Evolutionary conservation across 768 basidiomycete species (phyloP).

Genomic region (Boletus reticulatus): DNA sequence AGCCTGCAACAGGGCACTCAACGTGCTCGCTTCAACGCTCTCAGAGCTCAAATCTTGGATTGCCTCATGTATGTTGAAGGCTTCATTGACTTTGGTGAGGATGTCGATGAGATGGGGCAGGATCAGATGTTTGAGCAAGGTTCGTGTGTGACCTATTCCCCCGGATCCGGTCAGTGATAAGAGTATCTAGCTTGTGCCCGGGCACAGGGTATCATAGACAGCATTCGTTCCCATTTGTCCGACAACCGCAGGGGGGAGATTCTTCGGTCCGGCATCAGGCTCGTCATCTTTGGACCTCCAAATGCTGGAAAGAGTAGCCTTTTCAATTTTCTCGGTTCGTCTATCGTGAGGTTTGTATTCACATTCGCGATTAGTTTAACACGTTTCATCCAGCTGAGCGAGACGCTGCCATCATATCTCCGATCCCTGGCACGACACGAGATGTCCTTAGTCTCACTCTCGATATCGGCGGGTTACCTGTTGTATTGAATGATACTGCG

Average conservation of each 20-base stretch:
- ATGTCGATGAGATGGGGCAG: constrained; percentile 72
- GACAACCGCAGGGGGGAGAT: constrained; percentile 83
- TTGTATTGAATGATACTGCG: constrained; percentile 83
- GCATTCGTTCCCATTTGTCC: constrained; percentile 55
- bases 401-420: constrained; percentile 87
- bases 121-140: constrained; percentile 76
- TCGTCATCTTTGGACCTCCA: constrained; percentile 90
- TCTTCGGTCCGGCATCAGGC: constrained; percentile 72
- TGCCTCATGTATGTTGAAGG: constrained; percentile 83
- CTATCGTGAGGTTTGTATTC: background rate
- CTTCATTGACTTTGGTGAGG: constrained; percentile 91
- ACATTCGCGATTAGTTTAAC: background rate
- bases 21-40: constrained; percentile 55
- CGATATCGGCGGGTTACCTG: constrained; percentile 84
- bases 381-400: constrained; percentile 58
- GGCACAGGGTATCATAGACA: constrained; percentile 46
- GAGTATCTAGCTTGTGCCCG: constrained; percentile 47
- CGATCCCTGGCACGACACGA: constrained; percentile 85
- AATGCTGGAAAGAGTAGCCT: constrained; percentile 94
- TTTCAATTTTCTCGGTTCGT: constrained; percentile 76
- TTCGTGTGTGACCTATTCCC: constrained; percentile 23
- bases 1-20: constrained; percentile 56
- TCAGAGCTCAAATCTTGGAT: constrained; percentile 65
- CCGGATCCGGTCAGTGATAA: background rate
- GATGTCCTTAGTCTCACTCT: constrained; percentile 84